Evolutionary conservation across 2,329 filamentous ascomycete genomes (phyloP).

Genomic region (Pleochaeta shiraiana): DNA sequence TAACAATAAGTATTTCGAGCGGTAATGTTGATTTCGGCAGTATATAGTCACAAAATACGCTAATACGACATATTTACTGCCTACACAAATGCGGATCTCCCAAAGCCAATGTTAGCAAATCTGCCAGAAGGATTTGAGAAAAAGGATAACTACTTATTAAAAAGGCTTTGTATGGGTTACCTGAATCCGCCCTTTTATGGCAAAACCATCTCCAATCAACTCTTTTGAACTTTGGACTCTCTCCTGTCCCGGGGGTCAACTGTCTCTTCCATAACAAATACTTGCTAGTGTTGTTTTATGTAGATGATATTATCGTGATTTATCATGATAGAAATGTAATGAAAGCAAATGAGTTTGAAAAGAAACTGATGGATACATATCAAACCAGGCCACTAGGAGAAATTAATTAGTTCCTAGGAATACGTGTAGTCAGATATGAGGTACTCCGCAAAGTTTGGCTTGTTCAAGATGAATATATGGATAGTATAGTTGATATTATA

Average conservation of each 20-base stretch:
- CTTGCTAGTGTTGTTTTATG: background rate
- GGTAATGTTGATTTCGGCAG: background rate
- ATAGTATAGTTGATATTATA: too few species aligned
- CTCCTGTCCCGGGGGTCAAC: background rate
- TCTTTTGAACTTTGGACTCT: background rate
- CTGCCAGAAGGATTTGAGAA: background rate
- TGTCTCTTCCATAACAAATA: background rate
- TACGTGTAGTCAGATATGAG: background rate
- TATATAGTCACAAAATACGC: background rate
- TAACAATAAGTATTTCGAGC: conserved; percentile 3
- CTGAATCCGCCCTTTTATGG: background rate
- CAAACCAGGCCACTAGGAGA: background rate
- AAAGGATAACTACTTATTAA: background rate
- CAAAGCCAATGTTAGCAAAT: background rate
- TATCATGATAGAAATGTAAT: background rate
- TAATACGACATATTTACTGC: background rate
- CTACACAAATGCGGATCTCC: background rate
- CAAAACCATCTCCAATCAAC: background rate
- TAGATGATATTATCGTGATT: background rate
- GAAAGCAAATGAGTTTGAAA: background rate
- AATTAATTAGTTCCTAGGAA: background rate
- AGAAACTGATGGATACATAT: background rate
- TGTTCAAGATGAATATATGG: background rate
- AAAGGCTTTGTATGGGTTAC: background rate
- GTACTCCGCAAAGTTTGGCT: background rate